Percentiles rank a stretch among this genome's conserved stretches.
Evolutionary conservation across 192 early-diverging fungal species (phyloP).

Genomic region (Linnemannia elongata): DNA sequence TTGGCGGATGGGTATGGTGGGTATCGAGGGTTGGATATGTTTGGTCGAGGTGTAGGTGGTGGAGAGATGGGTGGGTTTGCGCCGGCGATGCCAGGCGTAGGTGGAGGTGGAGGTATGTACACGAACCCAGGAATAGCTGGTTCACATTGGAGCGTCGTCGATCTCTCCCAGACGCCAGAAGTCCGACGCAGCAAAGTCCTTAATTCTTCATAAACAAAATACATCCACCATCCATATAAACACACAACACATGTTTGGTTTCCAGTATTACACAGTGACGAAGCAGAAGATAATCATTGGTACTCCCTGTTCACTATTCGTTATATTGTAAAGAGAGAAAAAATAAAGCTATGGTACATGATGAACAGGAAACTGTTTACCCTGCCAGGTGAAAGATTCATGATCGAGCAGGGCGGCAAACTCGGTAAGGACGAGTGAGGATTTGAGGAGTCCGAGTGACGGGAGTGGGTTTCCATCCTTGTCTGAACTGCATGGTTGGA

Average conservation of each 20-base stretch:
- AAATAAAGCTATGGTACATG: neutral
- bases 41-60: neutral
- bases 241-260: too few relatives aligned
- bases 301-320: too few relatives aligned
- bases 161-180: constrained; percentile 10
- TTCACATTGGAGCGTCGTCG: constrained; percentile 34
- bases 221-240: neutral
- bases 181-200: neutral
- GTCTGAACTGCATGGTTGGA: neutral
- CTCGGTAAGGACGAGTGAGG: constrained; percentile 37
- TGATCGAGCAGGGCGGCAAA: constrained; percentile 28
- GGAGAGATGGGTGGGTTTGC: neutral
- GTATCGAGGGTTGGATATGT: neutral
- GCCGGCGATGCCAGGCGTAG: neutral
- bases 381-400: constrained; percentile 36
- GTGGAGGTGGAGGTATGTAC: neutral
- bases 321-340: neutral
- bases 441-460: constrained; percentile 35
- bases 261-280: too few relatives aligned
- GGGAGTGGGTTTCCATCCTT: neutral
- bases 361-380: constrained; percentile 5
- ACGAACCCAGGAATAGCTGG: neutral
- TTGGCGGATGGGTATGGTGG: neutral
- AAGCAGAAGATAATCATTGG: too few relatives aligned
- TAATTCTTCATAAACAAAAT: neutral